A percentile compares a stretch with the other conserved stretches of the same genome.
phyloP scores from a whole-genome alignment of 192 early-diverging fungal species.

The Diversispora epigaea region DNA sequence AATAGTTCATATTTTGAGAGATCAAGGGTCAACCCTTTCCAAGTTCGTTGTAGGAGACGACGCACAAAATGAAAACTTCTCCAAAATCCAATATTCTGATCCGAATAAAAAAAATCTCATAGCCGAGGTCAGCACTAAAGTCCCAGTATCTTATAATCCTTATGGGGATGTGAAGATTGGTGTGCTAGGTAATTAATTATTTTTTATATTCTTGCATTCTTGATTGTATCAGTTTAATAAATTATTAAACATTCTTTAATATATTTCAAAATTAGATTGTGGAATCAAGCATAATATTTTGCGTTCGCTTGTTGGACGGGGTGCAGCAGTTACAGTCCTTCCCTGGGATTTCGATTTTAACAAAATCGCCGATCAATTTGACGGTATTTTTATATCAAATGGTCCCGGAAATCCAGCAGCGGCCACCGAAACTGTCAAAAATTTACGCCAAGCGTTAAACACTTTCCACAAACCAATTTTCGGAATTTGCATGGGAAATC shows the following conservation, averaged over 20 bases:
- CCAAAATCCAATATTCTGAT: constrained; percentile 56
- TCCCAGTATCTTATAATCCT: constrained; percentile 69
- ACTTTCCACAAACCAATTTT: constrained; percentile 81
- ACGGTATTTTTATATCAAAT: constrained; percentile 92
- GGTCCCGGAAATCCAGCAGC: constrained; percentile 83
- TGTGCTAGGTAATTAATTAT: constrained; percentile 44
- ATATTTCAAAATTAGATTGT: constrained; percentile 58
- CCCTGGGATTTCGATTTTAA: constrained; percentile 84
- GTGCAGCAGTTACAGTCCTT: constrained; percentile 81
- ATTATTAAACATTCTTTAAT: background rate
- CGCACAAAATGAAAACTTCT: constrained; percentile 42
- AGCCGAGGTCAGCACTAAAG: constrained; percentile 75
- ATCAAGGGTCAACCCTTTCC: constrained; percentile 82
- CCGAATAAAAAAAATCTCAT: constrained; percentile 78
- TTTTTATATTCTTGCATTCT: constrained; percentile 2
- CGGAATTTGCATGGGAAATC: constrained; percentile 98
- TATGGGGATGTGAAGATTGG: constrained; percentile 79
- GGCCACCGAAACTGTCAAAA: constrained; percentile 64
- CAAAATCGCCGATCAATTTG: constrained; percentile 60
- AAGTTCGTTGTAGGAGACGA: constrained; percentile 70
- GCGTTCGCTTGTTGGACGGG: constrained; percentile 75
- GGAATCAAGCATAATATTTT: constrained; percentile 94
- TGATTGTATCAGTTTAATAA: background rate
- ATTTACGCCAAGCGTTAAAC: constrained; percentile 65
- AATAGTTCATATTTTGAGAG: constrained; percentile 78